phyloP scores from a whole-genome alignment of 306 rosid species.

The Prunus mume region DNA sequence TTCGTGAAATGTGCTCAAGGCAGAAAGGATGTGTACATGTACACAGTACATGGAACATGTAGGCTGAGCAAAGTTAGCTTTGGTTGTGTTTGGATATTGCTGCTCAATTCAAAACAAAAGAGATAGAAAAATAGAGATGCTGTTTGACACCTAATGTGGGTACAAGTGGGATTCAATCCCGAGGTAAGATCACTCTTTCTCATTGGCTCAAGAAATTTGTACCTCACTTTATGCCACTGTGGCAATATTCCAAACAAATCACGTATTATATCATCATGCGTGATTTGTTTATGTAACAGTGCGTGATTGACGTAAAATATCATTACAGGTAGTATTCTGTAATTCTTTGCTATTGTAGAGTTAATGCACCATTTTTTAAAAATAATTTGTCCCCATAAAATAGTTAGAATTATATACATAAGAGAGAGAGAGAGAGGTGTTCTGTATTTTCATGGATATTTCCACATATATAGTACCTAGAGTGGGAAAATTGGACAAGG shows the following conservation, averaged over 20 bases:
- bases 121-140: slow-evolving; percentile 21
- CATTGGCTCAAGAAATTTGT: neutral
- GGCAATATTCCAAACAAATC: too few species aligned
- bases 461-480: neutral
- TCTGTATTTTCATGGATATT: neutral
- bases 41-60: neutral
- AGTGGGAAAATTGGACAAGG: neutral
- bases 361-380: too few species aligned
- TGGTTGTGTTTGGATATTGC: slow-evolving; percentile 25
- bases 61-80: slow-evolving; percentile 21
- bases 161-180: slow-evolving; percentile 67
- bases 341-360: too few species aligned
- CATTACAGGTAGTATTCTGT: fast-evolving
- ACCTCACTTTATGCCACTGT: too few species aligned
- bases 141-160: slow-evolving; percentile 41
- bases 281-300: too few species aligned
- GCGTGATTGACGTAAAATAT: too few species aligned
- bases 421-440: too few species aligned
- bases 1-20: slow-evolving; percentile 25
- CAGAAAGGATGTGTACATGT: neutral
- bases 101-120: slow-evolving; percentile 26
- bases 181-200: slow-evolving; percentile 23
- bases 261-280: too few species aligned
- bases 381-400: too few species aligned
- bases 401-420: too few species aligned